Evolutionary conservation across 345 rosid genomes (phyloP), one percentile per base, ranked within the genome.

Genomic region (Populus alba): DNA sequence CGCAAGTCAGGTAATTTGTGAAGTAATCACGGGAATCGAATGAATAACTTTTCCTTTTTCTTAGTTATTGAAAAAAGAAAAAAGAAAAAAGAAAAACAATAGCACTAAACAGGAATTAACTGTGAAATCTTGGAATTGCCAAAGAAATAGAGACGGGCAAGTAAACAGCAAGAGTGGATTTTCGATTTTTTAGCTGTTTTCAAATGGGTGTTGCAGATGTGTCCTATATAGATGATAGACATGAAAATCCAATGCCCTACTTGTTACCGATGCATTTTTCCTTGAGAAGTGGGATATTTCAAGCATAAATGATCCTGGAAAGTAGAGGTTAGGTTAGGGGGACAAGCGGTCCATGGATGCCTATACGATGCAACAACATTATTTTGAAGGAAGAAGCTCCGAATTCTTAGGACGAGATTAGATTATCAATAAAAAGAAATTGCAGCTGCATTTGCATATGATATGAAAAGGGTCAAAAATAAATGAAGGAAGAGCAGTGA

Each of bases 401-500:
- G 25, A 25, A 25, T 12, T 59, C 4, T 59, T 9, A 59, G 65
- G 29, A n/a, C n/a, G 25, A 59, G 65, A 57, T 16, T 13, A 33
- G 9, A 66, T 66, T 35, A 18, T 13, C 38, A 66, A 27, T 12
- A 33, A 15, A 33, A 5, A 33, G 15, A 33, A 57, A 9, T 2
- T 9, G 25, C 4, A n/a, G 68, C 22, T 6, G 20, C 9, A 6
- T n/a, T 17, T 29, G 22, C 11, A 13, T 23, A 63, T 25, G 18
- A 63, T 10, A 27, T 4, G 67, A 29, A 62, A 43, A 10, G 22
- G 37, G 70, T 15, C 33, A 68, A 25, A 53, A 53, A 39, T 38
- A 67, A 55, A 59, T 15, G 20, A 7, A 65, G 62, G 66, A 37
- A 63, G 71, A 69, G 61, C 66, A 74, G 39, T 53, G 76, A 78